Base-by-base conservation (phyloP, 208 protist species). In the Trypanosoma mega region DNA sequence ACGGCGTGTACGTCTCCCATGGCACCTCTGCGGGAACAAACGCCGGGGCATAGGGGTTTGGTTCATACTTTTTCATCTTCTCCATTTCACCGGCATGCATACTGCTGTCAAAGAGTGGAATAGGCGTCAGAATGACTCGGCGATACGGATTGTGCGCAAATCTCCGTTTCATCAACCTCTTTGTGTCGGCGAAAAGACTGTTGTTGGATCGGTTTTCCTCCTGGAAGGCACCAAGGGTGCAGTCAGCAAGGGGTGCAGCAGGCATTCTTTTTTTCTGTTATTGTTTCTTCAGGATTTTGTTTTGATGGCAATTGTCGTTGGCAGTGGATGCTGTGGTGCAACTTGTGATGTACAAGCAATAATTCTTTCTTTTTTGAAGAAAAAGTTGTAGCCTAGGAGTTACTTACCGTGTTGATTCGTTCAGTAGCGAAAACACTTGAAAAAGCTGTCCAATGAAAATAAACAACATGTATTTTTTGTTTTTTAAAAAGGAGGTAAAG, bases 71-170 rank as follows among this genome's bases (percentile, higher is more conserved):
- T 21, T 44, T 57, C 24, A 39, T 44, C 20, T 59, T 46, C 20
- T 43, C 29, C 6, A 26, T n/a, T n/a, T 39, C 34, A 12, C 34
- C 12, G 34, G 8, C 12, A 12, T 12, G 6, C 34, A 39, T 6
- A 12, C 8, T 21, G 1, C 3, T 30, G 30, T 57, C 53, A 43
- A 1, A 16, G 8, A 27, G 34, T 14, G 27, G 2, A 3, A 70
- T 26, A 6, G 70, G 71, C 2, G 72, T 72, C 1, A 87, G 63
- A 54, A 87, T 68, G n/a, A 59, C 60, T 37, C 41, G 63, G 45
- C 61, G 52, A 64, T 91, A 91, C 9, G 84, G 84, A 59, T 91
- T 80, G 72, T 90, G 83, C 18, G 63, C 70, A 45, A 65, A 52
- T 34, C 27, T 49, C 50, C 61, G 77, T 12, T 34, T 45, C 11